phyloP scores from a whole-genome alignment of 2,329 filamentous ascomycete species.

The Amylocarpus encephaloides region DNA sequence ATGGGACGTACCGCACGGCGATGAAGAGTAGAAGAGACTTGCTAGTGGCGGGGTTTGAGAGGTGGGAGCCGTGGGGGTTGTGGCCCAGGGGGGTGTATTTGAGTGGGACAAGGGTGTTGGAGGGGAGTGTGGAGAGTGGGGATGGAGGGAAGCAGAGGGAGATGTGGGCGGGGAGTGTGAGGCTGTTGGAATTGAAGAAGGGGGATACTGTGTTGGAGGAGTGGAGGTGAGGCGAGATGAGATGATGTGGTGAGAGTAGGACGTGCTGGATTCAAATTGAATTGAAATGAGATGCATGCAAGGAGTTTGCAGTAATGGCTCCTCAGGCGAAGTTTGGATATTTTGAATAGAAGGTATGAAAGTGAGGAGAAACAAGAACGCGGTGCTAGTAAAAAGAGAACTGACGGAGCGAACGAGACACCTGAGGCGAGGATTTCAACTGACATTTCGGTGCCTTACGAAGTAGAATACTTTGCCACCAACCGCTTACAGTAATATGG shows the following conservation, averaged over 20 bases:
- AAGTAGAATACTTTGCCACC: too few relatives aligned
- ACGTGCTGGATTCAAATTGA: conserved; percentile 15
- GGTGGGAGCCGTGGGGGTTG: conserved; percentile 9
- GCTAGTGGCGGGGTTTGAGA: conserved; percentile 31
- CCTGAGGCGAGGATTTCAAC: too few relatives aligned
- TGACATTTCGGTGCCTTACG: too few relatives aligned
- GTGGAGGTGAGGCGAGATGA: background rate
- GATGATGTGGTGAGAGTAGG: background rate
- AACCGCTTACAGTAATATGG: too few relatives aligned
- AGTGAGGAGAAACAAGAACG: too few relatives aligned
- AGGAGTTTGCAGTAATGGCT: too few relatives aligned
- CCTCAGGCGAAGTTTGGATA: too few relatives aligned
- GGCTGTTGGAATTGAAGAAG: conserved; percentile 20
- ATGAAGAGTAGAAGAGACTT: conserved; percentile 33
- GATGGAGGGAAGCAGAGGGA: conserved; percentile 29
- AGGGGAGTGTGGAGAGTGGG: conserved; percentile 28
- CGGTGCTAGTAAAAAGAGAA: too few relatives aligned
- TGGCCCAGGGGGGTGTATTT: conserved; percentile 26
- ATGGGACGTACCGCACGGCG: conserved; percentile 29
- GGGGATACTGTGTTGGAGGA: conserved; percentile 7
- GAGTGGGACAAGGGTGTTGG: conserved; percentile 31
- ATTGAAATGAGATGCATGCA: background rate
- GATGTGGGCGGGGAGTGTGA: conserved; percentile 30
- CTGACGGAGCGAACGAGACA: too few relatives aligned
- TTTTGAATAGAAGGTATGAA: too few relatives aligned